Evolutionary conservation across 2,329 filamentous ascomycete species (phyloP), one percentile per base, ranked within the genome.

Genomic region (Sporothrix variecibatus): DNA sequence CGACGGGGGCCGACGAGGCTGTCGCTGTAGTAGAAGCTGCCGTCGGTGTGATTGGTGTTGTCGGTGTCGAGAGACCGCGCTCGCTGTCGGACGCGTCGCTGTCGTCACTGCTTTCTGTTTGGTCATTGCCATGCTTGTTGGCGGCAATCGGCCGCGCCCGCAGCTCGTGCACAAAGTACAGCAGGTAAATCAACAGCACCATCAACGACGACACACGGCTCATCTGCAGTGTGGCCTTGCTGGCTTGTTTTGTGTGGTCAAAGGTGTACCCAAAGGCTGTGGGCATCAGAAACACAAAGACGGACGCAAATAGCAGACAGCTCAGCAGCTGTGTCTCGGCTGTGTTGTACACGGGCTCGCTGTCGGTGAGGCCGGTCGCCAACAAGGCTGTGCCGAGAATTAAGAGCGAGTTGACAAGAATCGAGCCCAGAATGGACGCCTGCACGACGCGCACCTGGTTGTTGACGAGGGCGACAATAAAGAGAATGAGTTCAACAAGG

Each of bases 391-490:
- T 93, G 78, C 92, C 92, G 80, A 94, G 88, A 65, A 94, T 95
- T 28, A 98, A 89, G 8, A 98, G 88, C 77, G 98, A 91, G 83
- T 98, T 98, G 77, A 95, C 98, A 53, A 98, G 87, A 78, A 98
- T 97, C 80, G 93, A 97, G 67, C 96, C 95, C 46, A 98, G 90
- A 95, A 98, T 98, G 77, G 94, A 97, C 26, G 95, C 93, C 84
- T 98, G 96, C n/a, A 98, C 95, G 77, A 98, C 95, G 79, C 95
- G 91, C 80, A 98, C 96, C 83, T 98, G 93, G 76, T 90, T 90
- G 78, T 95, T 90, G 77, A 87, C 90, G 60, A 98, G 88, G 34
- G 95, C 95, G 77, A 98, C 75, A 23, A 74, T 75, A 38, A 93
- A 94, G 76, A 94, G 92, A 80, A 94, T 94, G 79, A 94, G 83